These are phyloP conservation scores for Rhodosporidiobolus sp. DNA, from an alignment of 768 basidiomycete species.

Conservation along the genomic window DNA sequence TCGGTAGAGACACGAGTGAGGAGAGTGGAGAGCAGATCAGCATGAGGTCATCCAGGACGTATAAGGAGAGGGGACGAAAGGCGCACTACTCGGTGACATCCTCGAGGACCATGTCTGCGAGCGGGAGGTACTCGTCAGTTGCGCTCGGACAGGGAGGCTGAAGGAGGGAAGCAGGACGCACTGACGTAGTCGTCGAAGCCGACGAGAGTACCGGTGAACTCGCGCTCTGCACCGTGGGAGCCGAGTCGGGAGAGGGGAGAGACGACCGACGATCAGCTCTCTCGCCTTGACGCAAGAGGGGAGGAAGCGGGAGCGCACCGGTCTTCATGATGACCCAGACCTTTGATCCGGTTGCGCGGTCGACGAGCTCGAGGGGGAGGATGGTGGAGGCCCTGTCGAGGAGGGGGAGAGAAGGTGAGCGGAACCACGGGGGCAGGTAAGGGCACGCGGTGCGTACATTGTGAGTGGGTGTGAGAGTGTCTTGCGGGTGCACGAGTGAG, in stretches of 20 bases:
- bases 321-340: conserved; percentile 98
- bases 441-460: not conserved
- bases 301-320: conserved; percentile 2
- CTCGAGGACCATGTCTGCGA: conserved; percentile 71
- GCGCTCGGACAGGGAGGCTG: not conserved
- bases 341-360: conserved; percentile 91
- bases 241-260: not conserved
- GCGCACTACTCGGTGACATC: conserved; percentile 94
- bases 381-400: conserved; percentile 22
- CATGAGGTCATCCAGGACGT: too few species aligned
- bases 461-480: not conserved
- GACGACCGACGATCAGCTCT: not conserved
- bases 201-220: conserved; percentile 89
- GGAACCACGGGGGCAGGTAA: too few species aligned
- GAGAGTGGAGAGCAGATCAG: too few species aligned
- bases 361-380: conserved; percentile 69
- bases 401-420: not conserved
- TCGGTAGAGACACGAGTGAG: too few species aligned
- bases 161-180: conserved; percentile 52
- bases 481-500: not conserved
- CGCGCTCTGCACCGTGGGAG: conserved; percentile 61
- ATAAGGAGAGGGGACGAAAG: too few species aligned
- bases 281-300: not conserved
- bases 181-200: conserved; percentile 99
- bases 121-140: not conserved